Conservation (phyloP, 805 yeast species). For the Osmozyma mogii region DNA sequence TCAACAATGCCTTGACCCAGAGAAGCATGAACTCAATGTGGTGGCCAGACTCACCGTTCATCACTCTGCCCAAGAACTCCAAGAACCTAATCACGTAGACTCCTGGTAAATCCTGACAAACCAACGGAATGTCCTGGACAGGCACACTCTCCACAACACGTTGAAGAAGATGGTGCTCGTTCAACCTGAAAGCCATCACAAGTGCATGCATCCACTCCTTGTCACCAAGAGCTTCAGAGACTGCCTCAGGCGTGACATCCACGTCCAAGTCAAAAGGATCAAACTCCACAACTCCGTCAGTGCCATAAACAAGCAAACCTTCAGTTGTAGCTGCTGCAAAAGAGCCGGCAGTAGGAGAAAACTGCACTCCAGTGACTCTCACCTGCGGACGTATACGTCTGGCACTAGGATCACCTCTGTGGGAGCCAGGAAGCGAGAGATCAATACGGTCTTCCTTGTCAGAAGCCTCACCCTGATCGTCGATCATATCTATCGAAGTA, state of each 20-base stretch:
- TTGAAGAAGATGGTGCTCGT: conserved; percentile 68
- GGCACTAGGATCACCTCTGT: conserved; percentile 65
- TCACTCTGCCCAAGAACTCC: conserved; percentile 54
- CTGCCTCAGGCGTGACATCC: conserved; percentile 80
- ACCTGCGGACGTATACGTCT: conserved; percentile 74
- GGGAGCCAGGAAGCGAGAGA: conserved; percentile 75
- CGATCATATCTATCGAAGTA: conserved; percentile 62
- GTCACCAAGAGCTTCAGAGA: conserved; percentile 49
- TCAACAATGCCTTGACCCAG: conserved; percentile 69
- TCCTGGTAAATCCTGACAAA: conserved; percentile 63
- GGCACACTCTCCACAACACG: conserved; percentile 70
- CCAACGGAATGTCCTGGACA: conserved; percentile 56
- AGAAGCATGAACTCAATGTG: conserved; percentile 78
- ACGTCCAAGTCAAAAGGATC: conserved; percentile 94
- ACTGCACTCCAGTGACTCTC: conserved; percentile 68
- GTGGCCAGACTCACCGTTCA: conserved; percentile 46
- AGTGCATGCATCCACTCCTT: conserved; percentile 67
- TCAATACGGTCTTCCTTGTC: conserved; percentile 81
- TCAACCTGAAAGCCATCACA: conserved; percentile 89
- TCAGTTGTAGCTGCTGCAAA: conserved; percentile 96
- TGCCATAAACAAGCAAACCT: conserved; percentile 75
- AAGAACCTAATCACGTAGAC: conserved; percentile 67
- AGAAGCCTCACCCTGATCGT: conserved; percentile 77
- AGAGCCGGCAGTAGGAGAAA: conserved; percentile 84
- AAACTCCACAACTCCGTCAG: conserved; percentile 66